A percentile compares a stretch with the other conserved stretches of the same genome.
These are phyloP conservation scores for Globisporangium abappressorium DNA, from an alignment of 352 stramenopile genomes.

Conservation along the genomic window DNA sequence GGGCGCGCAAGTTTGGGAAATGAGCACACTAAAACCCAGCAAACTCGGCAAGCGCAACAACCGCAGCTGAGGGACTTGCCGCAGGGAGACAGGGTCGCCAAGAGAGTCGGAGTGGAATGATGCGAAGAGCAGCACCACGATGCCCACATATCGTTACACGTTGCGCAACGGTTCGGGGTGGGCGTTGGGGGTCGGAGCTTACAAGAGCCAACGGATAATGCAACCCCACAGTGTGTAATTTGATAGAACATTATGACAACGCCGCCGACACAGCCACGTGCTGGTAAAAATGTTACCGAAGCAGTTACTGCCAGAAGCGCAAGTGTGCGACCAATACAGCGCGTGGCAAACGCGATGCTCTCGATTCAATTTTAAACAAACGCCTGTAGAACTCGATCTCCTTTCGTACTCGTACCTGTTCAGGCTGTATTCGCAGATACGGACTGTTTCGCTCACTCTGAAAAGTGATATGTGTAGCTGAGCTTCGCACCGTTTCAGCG, in stretches of 20 bases:
- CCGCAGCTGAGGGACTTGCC: not conserved
- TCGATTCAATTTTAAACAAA: not conserved
- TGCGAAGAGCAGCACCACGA: not conserved
- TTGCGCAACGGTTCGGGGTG: not conserved
- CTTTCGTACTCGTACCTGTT: not conserved
- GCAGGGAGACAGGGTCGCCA: not conserved
- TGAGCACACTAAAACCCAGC: not conserved
- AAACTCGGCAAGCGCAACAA: not conserved
- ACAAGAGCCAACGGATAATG: too few species aligned
- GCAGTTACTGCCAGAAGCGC: too few species aligned
- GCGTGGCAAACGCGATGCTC: too few species aligned
- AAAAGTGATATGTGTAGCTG: not conserved
- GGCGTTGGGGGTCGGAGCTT: not conserved
- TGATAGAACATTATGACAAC: too few species aligned
- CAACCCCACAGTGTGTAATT: too few species aligned
- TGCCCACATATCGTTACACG: not conserved
- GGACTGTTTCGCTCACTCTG: too few species aligned
- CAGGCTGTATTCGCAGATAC: too few species aligned
- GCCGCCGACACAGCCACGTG: too few species aligned
- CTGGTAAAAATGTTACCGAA: too few species aligned
- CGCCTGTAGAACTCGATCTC: not conserved
- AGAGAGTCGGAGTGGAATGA: not conserved
- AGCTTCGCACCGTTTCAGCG: not conserved
- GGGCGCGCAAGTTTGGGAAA: not conserved
- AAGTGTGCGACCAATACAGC: too few species aligned